Percentiles rank a stretch among this genome's conserved stretches.
Conservation (phyloP, 2,329 filamentous ascomycete species). For the Dactylellina parvicollis region DNA sequence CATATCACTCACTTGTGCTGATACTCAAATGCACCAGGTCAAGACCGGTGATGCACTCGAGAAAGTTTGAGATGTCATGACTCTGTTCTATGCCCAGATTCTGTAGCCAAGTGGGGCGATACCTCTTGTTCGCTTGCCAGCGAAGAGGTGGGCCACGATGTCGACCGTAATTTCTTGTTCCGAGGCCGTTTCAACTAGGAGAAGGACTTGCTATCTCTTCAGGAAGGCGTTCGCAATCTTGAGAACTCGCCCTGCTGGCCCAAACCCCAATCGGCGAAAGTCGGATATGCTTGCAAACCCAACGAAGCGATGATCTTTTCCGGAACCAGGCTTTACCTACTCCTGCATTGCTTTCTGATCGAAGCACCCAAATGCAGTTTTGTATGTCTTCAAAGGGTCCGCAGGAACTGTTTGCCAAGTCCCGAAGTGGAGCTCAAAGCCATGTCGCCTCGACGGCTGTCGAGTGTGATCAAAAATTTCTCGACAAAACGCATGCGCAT, state of each 20-base stretch:
- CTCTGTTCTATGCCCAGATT: neutral
- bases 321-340: slow-evolving; percentile 7
- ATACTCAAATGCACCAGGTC: neutral
- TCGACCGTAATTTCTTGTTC: neutral
- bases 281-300: slow-evolving; percentile 36
- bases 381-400: neutral
- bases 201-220: slow-evolving; percentile 16
- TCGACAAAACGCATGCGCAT: neutral
- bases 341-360: slow-evolving; percentile 35
- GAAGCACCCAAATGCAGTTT: slow-evolving; percentile 15
- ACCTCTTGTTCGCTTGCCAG: neutral
- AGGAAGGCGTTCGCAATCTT: slow-evolving; percentile 26
- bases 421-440: slow-evolving; percentile 23
- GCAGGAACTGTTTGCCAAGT: slow-evolving; percentile 27
- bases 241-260: slow-evolving; percentile 5
- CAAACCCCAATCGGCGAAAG: slow-evolving; percentile 44
- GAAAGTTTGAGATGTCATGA: neutral
- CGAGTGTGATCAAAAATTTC: slow-evolving; percentile 26
- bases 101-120: neutral
- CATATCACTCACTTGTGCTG: neutral
- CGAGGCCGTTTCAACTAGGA: neutral
- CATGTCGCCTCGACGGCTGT: slow-evolving; percentile 13
- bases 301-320: slow-evolving; percentile 34
- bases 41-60: slow-evolving; percentile 9
- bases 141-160: slow-evolving; percentile 5